Evolutionary conservation across 2,329 filamentous ascomycete genomes (phyloP).

Genomic region (Berkeleyomyces basicola): DNA sequence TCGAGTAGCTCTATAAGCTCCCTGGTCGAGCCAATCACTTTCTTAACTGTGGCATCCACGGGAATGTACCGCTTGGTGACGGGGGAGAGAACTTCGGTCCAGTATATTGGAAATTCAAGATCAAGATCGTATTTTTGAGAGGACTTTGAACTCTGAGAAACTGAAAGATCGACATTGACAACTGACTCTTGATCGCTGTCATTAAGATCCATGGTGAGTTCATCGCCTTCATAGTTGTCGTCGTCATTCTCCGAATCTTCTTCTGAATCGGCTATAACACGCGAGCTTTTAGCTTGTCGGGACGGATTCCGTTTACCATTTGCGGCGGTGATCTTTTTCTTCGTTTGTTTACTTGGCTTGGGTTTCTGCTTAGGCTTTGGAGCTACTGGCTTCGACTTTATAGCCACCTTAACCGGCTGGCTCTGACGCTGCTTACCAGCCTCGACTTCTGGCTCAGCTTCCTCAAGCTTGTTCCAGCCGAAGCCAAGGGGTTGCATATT

Average conservation of each 20-base stretch:
- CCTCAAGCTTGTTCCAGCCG: slow-evolving; percentile 77
- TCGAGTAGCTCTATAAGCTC: slow-evolving; percentile 63
- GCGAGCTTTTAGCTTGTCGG: background rate
- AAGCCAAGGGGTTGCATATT: slow-evolving; percentile 79
- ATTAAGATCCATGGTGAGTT: slow-evolving; percentile 22
- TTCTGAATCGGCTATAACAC: slow-evolving; percentile 1
- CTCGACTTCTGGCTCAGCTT: slow-evolving; percentile 41
- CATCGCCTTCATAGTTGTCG: slow-evolving; percentile 3
- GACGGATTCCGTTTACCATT: slow-evolving; percentile 9
- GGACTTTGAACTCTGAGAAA: slow-evolving; percentile 17
- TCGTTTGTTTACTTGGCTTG: background rate
- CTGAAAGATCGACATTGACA: slow-evolving; percentile 11
- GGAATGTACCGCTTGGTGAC: slow-evolving; percentile 63
- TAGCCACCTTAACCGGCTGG: background rate
- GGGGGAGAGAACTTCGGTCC: slow-evolving; percentile 78
- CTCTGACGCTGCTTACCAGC: background rate
- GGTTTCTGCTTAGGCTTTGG: background rate
- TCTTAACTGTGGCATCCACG: slow-evolving; percentile 59
- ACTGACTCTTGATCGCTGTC: slow-evolving; percentile 46
- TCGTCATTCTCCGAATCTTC: slow-evolving; percentile 13
- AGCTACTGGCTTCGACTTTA: background rate
- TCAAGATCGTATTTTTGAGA: slow-evolving; percentile 52
- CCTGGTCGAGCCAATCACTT: slow-evolving; percentile 50
- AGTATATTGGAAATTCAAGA: slow-evolving; percentile 74
- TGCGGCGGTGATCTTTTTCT: background rate